Base-by-base conservation (phyloP, 164 flowering plant species). In the Nymphaea thermarum region DNA sequence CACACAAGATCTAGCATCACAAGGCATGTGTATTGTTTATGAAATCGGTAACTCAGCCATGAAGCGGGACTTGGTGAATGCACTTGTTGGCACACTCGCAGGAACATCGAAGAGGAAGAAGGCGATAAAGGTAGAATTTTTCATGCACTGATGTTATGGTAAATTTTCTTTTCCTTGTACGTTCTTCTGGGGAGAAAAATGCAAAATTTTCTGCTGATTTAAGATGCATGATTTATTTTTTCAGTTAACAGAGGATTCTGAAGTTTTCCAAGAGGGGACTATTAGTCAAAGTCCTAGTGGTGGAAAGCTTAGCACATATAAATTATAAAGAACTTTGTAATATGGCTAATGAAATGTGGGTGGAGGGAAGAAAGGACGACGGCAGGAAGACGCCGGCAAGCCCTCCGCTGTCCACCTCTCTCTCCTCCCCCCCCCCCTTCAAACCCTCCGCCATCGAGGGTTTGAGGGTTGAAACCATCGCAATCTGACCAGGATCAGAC, bases 281-380 rank as follows among this genome's bases (percentile, higher is more conserved):
- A 80, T 94, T 74, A 97, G 99, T 76, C 91, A 86, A 78, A 84
- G 85, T 77, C 83, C 78, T n/a, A 75, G 78, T 81, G 99, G 99
- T 63, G 98, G 93, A 65, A 94, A 94, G 70, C 86, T 94, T 66
- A 94, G 84, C 82, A 94, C 99, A 62, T 94, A 94, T 71, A n/a
- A n/a, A n/a, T n/a, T n/a, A n/a, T n/a, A 94, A 94, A 80, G 99
- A 91, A 80, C 96, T 94, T 61, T 94, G 99, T 81, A 80, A 73
- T 72, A 77, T 94, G 3, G 99, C 99, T 42, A 94, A 90, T 80
- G 99, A 94, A 78, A 94, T 94, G 96, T 98, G 99, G 47, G n/a
- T n/a, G n/a, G n/a, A n/a, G n/a, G n/a, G n/a, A n/a, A n/a, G n/a
- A n/a, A n/a, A n/a, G n/a, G n/a, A n/a, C n/a, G n/a, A n/a, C n/a